Conservation (phyloP, 2,329 filamentous ascomycete genomes). For the Colletotrichum spaethianum region DNA sequence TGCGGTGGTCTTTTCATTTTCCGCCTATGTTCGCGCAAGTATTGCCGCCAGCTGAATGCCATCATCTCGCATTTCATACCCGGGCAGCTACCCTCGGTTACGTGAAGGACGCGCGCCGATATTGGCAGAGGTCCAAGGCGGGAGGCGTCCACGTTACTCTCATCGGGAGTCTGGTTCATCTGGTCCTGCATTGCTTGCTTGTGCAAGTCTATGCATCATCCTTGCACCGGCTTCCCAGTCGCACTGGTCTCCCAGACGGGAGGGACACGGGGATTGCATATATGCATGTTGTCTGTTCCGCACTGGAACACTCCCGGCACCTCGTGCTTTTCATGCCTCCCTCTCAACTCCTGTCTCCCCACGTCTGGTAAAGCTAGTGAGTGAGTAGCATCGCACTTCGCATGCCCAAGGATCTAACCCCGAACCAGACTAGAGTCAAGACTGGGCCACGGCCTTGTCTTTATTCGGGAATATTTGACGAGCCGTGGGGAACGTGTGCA, state of each 20-base stretch:
- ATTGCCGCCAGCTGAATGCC: neutral
- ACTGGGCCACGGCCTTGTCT: slow-evolving; percentile 49
- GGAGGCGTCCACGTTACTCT: slow-evolving; percentile 5
- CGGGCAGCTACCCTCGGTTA: neutral
- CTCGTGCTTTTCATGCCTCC: slow-evolving; percentile 29
- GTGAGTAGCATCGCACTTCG: neutral
- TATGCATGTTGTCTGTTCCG: slow-evolving; percentile 32
- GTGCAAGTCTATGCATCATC: slow-evolving; percentile 29
- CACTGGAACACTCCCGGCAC: slow-evolving; percentile 23
- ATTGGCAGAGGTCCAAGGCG: slow-evolving; percentile 2
- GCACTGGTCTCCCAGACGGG: slow-evolving; percentile 36
- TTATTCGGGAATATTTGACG: slow-evolving; percentile 43
- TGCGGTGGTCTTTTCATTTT: neutral
- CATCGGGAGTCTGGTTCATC: slow-evolving; percentile 9
- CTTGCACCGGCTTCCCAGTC: slow-evolving; percentile 19
- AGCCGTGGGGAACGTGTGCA: slow-evolving; percentile 24
- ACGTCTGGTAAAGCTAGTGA: slow-evolving; percentile 3
- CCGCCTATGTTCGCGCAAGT: neutral
- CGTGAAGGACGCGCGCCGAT: neutral
- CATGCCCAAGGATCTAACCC: slow-evolving; percentile 25
- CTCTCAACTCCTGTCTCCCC: slow-evolving; percentile 26
- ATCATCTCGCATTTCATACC: slow-evolving; percentile 23
- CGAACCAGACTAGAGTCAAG: slow-evolving; percentile 29
- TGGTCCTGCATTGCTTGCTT: slow-evolving; percentile 16
- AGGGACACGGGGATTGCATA: slow-evolving; percentile 27